Evolutionary conservation across 805 yeast species (phyloP), one percentile per base, ranked within the genome.

Genomic region (Cyberlindnera misumaiensis): DNA sequence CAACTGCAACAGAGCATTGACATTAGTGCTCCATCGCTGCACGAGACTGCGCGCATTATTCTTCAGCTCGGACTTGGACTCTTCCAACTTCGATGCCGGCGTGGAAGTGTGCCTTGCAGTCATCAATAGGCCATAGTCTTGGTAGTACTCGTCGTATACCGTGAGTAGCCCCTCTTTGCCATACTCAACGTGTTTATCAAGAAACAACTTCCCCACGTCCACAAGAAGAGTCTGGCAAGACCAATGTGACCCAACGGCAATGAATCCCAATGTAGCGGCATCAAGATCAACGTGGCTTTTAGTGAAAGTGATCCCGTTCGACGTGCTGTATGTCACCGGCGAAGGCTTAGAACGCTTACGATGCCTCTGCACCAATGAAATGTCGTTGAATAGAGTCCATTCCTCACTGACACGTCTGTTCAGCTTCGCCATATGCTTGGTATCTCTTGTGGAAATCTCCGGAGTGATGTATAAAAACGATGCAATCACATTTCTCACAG

Each of bases 121-220:
- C 24, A 34, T 34, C 12, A 17, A 15, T 11, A 22, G 10, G 12
- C 26, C 20, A 17, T n/a, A 37, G 15, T 44, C 49, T 29, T 45
- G 51, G 39, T 50, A 54, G 15, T 53, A 53, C 28, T 50, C 55
- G 35, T 54, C 59, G 35, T 54, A 54, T 14, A 54, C 36, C 6
- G 59, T 50, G 7, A 54, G 28, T 10, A 53, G 30, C n/a, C 42
- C 47, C 3, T 44, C 43, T 3, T 33, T 34, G 5, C 35, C 16
- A 0, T 15, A 18, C 2, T 35, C 18, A 4, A 36, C 26, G 32
- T 51, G 40, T 17, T 39, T 35, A 27, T 53, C 54, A 2, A 18
- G 8, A 31, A 38, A 55, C 9, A 55, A 30, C 13, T 47, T 44
- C 31, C 40, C 41, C 11, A 46, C 17, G 36, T 53, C 49, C n/a